Percentiles rank a stretch among this genome's conserved stretches.
Conservation (phyloP, 371 early-diverging fungal species). For the Saksenaea vasiformis region DNA sequence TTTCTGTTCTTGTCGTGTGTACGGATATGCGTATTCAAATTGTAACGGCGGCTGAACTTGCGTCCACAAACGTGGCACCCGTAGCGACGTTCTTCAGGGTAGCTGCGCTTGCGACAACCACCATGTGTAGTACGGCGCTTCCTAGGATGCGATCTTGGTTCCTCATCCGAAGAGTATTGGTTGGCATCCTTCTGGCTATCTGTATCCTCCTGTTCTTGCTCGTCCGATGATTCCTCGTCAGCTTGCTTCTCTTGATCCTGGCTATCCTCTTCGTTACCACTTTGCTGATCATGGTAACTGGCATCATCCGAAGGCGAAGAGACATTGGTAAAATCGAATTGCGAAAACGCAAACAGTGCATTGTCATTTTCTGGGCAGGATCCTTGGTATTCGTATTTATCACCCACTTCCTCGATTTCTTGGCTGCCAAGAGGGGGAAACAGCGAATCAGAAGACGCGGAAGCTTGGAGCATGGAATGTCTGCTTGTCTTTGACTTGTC, state of each 20-base stretch:
- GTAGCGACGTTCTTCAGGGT: constrained; percentile 22
- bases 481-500: background rate
- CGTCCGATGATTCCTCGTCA: background rate
- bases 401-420: background rate
- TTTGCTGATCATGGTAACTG: background rate
- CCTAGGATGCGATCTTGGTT: background rate
- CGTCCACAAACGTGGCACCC: constrained; percentile 53
- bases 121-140: background rate
- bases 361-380: background rate
- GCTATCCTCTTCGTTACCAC: background rate
- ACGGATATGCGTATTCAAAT: constrained; percentile 68
- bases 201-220: background rate
- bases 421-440: constrained; percentile 2
- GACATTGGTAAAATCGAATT: background rate
- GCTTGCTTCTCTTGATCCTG: background rate
- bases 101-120: background rate
- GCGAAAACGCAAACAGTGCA: background rate
- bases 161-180: constrained; percentile 8
- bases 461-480: background rate
- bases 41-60: constrained; percentile 66
- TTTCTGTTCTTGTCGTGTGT: constrained; percentile 69
- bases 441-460: background rate
- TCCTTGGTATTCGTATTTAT: background rate
- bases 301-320: background rate
- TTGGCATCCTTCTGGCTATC: background rate